phyloP scores from a whole-genome alignment of 1,284 basidiomycete species.

The Coniophora puteana region DNA sequence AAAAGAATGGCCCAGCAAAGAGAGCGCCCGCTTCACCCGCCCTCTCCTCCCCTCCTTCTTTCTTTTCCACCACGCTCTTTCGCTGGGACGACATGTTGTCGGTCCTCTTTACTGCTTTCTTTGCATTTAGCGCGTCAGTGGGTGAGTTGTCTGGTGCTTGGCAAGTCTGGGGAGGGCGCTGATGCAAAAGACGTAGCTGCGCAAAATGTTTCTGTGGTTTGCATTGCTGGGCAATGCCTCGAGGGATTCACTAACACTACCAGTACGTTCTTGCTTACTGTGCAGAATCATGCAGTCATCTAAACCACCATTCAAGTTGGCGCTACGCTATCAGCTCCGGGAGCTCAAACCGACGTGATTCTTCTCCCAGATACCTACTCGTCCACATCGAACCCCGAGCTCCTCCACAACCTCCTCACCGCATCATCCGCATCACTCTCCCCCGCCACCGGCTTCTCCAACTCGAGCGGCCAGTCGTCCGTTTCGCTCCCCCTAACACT shows the following conservation, averaged over 20 bases:
- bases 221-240: slow-evolving; percentile 80
- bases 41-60: slow-evolving; percentile 18
- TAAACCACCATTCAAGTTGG: slow-evolving; percentile 47
- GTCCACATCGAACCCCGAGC: slow-evolving; percentile 62
- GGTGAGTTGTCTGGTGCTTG: slow-evolving; percentile 32
- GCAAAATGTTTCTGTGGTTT: slow-evolving; percentile 62
- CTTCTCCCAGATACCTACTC: slow-evolving; percentile 75
- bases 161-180: background rate
- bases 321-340: slow-evolving; percentile 53
- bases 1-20: slow-evolving; percentile 1
- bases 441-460: slow-evolving; percentile 58
- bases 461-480: slow-evolving; percentile 35
- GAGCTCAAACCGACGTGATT: slow-evolving; percentile 47
- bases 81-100: slow-evolving; percentile 38
- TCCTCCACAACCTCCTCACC: slow-evolving; percentile 63
- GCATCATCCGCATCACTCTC: slow-evolving; percentile 56
- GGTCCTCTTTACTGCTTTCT: slow-evolving; percentile 39
- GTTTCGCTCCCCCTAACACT: slow-evolving; percentile 62
- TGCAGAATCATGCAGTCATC: slow-evolving; percentile 9
- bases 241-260: slow-evolving; percentile 70
- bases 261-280: slow-evolving; percentile 38
- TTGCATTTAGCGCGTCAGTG: slow-evolving; percentile 43
- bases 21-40: slow-evolving; percentile 1
- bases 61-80: slow-evolving; percentile 23
- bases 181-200: slow-evolving; percentile 35